Conservation (phyloP, 2,329 filamentous ascomycete species). For the Fusarium napiforme region DNA sequence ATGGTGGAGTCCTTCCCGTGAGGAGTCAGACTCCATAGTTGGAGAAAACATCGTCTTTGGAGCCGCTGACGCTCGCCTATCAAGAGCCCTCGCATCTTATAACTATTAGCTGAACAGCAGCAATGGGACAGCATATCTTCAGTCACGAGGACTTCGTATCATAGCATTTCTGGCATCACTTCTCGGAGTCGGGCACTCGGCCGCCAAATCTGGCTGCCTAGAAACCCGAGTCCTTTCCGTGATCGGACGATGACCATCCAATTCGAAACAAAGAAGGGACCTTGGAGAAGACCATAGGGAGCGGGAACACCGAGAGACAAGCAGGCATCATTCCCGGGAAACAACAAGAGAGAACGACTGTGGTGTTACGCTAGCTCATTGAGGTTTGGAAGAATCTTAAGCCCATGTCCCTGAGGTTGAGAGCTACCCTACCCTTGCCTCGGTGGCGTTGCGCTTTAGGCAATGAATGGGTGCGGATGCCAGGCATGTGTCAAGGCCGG, state of each 20-base stretch:
- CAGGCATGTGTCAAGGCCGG: slow-evolving; percentile 27
- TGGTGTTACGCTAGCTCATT: slow-evolving; percentile 24
- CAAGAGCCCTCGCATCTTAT: slow-evolving; percentile 23
- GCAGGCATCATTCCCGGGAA: slow-evolving; percentile 44
- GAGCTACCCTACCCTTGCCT: slow-evolving; percentile 31
- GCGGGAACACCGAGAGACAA: slow-evolving; percentile 45
- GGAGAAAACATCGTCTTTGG: slow-evolving; percentile 41
- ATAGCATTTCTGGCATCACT: not conserved
- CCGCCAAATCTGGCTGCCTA: slow-evolving; percentile 15
- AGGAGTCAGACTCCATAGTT: slow-evolving; percentile 45
- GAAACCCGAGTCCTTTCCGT: slow-evolving; percentile 24
- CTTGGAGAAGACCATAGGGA: slow-evolving; percentile 31
- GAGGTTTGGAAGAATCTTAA: slow-evolving; percentile 15
- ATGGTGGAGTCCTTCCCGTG: slow-evolving; percentile 45
- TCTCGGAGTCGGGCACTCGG: slow-evolving; percentile 8
- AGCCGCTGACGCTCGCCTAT: slow-evolving; percentile 43
- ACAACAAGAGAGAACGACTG: slow-evolving; percentile 17
- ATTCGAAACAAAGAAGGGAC: slow-evolving; percentile 36
- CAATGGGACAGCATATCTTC: not conserved
- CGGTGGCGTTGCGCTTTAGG: slow-evolving; percentile 41
- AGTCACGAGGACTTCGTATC: not conserved
- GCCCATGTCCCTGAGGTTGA: slow-evolving; percentile 1
- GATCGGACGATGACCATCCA: slow-evolving; percentile 38
- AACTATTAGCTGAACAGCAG: slow-evolving; percentile 18
- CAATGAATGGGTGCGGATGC: slow-evolving; percentile 28